Evolutionary conservation across 192 early-diverging fungal genomes (phyloP).

Genomic region (Gonapodya prolifera): DNA sequence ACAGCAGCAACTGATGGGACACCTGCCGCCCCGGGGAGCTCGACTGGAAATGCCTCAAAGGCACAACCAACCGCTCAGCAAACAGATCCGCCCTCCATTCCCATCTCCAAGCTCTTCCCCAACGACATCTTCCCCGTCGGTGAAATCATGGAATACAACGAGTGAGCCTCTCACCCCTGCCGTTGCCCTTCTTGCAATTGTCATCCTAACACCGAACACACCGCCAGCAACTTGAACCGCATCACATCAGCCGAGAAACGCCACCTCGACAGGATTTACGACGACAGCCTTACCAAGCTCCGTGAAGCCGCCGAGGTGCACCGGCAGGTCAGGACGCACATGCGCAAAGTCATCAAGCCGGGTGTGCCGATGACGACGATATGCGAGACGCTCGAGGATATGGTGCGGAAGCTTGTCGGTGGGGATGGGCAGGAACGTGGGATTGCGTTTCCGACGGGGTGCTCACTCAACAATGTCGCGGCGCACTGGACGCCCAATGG

Average conservation of each 20-base stretch:
- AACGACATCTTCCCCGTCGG: constrained; percentile 69
- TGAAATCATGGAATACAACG: constrained; percentile 69
- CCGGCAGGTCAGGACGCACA: constrained; percentile 76
- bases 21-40: neutral
- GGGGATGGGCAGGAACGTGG: constrained; percentile 71
- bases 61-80: constrained; percentile 28
- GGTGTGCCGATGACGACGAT: constrained; percentile 93
- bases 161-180: too few species aligned
- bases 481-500: constrained; percentile 97
- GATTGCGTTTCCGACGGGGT: constrained; percentile 93
- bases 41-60: constrained; percentile 21
- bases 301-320: constrained; percentile 91
- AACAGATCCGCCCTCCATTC: constrained; percentile 40
- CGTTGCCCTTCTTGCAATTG: neutral
- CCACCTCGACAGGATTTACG: constrained; percentile 55
- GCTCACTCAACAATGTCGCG: constrained; percentile 86
- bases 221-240: constrained; percentile 62
- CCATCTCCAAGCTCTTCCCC: constrained; percentile 71
- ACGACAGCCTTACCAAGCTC: constrained; percentile 66
- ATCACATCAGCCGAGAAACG: constrained; percentile 90
- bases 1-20: too few species aligned
- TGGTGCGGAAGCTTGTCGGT: constrained; percentile 74
- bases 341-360: constrained; percentile 68
- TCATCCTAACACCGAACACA: neutral
- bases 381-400: constrained; percentile 86